These are phyloP conservation scores for Amanita polypyramis DNA, from an alignment of 768 basidiomycete genomes.

Conservation along the genomic window DNA sequence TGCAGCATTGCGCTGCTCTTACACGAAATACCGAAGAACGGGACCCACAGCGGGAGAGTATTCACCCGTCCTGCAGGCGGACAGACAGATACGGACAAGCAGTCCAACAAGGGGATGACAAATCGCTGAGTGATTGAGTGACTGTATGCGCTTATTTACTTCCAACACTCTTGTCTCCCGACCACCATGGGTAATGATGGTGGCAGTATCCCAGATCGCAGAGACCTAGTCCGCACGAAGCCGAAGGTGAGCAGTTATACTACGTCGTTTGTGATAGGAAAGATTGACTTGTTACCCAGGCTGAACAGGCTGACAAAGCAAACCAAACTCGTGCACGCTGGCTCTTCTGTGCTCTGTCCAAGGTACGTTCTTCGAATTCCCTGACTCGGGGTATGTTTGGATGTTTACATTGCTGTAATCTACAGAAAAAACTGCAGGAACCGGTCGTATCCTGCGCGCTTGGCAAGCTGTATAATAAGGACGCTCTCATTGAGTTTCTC, in stretches of 20 bases:
- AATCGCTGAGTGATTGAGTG: not conserved
- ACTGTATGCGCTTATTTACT: conserved; percentile 11
- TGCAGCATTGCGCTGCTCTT: conserved; percentile 74
- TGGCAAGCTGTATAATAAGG: conserved; percentile 95
- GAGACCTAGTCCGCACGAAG: conserved; percentile 67
- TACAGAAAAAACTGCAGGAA: conserved; percentile 70
- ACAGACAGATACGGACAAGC: too few species aligned
- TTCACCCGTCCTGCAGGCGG: not conserved
- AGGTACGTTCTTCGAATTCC: conserved; percentile 37
- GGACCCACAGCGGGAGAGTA: too few species aligned
- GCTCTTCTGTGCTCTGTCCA: conserved; percentile 93
- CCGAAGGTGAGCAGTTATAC: conserved; percentile 43
- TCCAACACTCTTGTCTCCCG: conserved; percentile 5
- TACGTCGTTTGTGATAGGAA: not conserved
- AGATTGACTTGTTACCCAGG: conserved; percentile 23
- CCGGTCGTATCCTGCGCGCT: conserved; percentile 88
- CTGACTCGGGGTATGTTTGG: too few species aligned
- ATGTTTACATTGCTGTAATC: not conserved
- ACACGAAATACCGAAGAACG: not conserved
- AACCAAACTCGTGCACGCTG: conserved; percentile 82
- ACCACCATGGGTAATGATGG: conserved; percentile 76
- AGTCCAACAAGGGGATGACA: too few species aligned
- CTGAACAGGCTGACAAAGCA: conserved; percentile 84
- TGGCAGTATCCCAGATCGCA: conserved; percentile 77
- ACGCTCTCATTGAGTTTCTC: conserved; percentile 84